Percentiles rank a stretch among this genome's conserved stretches.
Evolutionary conservation across 495 filamentous ascomycete genomes (phyloP).

Genomic region (Penicillium longicatenatum): DNA sequence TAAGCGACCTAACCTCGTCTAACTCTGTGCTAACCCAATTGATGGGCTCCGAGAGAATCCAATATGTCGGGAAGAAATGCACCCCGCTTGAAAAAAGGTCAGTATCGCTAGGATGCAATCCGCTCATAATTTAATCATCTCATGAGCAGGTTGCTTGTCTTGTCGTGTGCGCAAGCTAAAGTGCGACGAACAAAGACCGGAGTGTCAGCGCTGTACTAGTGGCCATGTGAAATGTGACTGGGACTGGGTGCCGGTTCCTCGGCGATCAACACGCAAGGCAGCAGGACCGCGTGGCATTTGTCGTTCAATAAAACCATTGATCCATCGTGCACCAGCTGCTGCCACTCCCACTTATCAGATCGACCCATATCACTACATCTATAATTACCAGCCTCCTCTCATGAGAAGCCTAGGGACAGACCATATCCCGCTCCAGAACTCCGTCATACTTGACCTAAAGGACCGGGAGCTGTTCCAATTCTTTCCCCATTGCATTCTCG

Average conservation of each 20-base stretch:
- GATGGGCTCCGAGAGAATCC: neutral
- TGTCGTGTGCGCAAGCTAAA: constrained; percentile 2
- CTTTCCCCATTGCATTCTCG: neutral
- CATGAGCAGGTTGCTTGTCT: neutral
- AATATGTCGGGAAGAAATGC: neutral
- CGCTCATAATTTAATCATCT: neutral
- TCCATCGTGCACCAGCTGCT: neutral
- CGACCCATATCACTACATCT: neutral
- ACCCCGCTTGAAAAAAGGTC: neutral
- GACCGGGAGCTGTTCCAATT: constrained; percentile 2
- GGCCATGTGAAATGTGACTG: neutral
- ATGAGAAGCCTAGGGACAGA: neutral
- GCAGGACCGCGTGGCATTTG: neutral
- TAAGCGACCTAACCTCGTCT: neutral
- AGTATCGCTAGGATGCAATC: neutral
- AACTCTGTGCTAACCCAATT: neutral
- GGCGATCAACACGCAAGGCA: neutral
- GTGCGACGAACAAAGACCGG: neutral
- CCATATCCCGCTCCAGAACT: neutral
- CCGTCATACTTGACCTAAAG: neutral
- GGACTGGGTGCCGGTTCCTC: neutral
- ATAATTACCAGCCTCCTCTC: neutral
- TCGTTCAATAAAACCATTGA: neutral
- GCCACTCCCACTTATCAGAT: neutral
- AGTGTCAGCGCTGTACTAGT: neutral